Conservation (phyloP, 1,139 yeast genomes). For the Magnusiomyces suaveolens region DNA sequence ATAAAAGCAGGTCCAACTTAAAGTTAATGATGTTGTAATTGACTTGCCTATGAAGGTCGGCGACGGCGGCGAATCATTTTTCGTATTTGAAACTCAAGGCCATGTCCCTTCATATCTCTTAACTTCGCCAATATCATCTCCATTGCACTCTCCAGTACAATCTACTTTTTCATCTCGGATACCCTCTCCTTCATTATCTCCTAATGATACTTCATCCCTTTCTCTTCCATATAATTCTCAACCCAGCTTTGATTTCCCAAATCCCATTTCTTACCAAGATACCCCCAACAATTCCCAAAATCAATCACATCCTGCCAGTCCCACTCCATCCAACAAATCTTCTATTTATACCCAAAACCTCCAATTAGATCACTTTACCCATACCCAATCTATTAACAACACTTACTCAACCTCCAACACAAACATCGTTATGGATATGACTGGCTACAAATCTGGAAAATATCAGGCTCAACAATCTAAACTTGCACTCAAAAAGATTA, state of each 20-base stretch:
- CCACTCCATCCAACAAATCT: too few relatives aligned
- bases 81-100: slow-evolving; percentile 78
- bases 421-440: slow-evolving; percentile 85
- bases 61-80: slow-evolving; percentile 97
- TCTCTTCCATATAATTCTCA: slow-evolving; percentile 42
- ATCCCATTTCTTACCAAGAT: slow-evolving; percentile 1
- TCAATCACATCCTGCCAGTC: slow-evolving; percentile 8
- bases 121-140: slow-evolving; percentile 88
- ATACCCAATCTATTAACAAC: slow-evolving; percentile 48
- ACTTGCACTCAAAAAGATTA: slow-evolving; percentile 58
- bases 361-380: too few relatives aligned
- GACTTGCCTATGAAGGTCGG: slow-evolving; percentile 92
- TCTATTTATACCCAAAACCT: too few relatives aligned
- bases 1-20: slow-evolving; percentile 49
- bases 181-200: slow-evolving; percentile 9
- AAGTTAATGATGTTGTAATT: slow-evolving; percentile 72
- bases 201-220: slow-evolving; percentile 29
- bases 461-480: slow-evolving; percentile 39
- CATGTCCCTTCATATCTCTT: slow-evolving; percentile 68
- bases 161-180: slow-evolving; percentile 39
- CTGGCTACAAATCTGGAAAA: slow-evolving; percentile 85
- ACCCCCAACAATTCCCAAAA: background rate
- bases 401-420: slow-evolving; percentile 84
- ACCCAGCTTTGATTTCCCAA: slow-evolving; percentile 18
- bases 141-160: slow-evolving; percentile 44